Base-by-base conservation (phyloP, 2,329 filamentous ascomycete species). In the Sarocladium strictum region DNA sequence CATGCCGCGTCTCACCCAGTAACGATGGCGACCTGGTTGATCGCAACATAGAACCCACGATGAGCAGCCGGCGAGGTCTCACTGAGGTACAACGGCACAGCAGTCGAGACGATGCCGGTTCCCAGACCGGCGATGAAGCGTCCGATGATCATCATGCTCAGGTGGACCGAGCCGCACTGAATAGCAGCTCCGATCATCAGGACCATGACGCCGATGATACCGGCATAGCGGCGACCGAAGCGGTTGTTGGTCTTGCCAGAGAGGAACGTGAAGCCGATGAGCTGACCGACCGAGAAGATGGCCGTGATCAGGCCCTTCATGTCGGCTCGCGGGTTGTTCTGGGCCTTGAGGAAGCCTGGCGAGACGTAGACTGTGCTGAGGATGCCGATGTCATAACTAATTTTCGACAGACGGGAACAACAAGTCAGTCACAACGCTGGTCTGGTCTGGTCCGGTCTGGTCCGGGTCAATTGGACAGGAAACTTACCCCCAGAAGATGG, bases 311-410 rank as follows among this genome's bases (percentile, higher is more conserved):
- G 45, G 23, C 60, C 60, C 5, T 51, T 58, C 37, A 57, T 50
- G 21, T 49, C 53, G 10, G 58, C 57, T 7, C 53, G 29, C 1
- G 60, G 60, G 58, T 61, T 53, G 55, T 58, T 45, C 50, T 59
- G 53, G 19, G 58, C 55, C 32, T 58, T 53, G 27, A 62, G 57
- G 55, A 61, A 59, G 29, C 58, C 58, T 21, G 60, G 60, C 14
- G 57, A 37, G 38, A 60, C 59, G 17, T 61, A 61, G 53, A 60
- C 58, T 19, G 59, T 60, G 54, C 60, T 61, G 38, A 66, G 56
- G 56, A 66, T 65, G 15, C 59, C 59, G 51, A 61, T 61, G 54
- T 61, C 58, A 43, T 61, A 61, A 17, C 59, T 59, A 38, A 41
- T 38, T 7, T 14, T 45, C 7, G 37, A 52, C 9, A 15, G 32